Conservation (phyloP, 202 grass and related monocot species). For the Elaeis oleifera region DNA sequence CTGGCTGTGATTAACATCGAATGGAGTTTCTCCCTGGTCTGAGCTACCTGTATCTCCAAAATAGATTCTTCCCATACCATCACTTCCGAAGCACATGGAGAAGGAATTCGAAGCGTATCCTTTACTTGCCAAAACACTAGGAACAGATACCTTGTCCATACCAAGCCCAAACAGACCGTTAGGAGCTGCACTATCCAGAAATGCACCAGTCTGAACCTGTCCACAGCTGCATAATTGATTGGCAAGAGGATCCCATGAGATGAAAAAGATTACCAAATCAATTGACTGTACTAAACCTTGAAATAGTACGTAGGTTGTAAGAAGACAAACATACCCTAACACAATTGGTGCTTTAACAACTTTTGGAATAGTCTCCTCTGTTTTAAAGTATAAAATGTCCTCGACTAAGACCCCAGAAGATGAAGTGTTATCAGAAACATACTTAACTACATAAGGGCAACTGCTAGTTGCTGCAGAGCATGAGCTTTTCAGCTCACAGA, state of each 20-base stretch:
- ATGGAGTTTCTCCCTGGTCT: slow-evolving; percentile 25
- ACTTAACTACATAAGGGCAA: slow-evolving; percentile 60
- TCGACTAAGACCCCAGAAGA: slow-evolving; percentile 63
- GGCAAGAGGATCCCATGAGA: too few relatives aligned
- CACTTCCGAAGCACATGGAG: slow-evolving; percentile 34
- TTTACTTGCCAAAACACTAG: slow-evolving; percentile 22
- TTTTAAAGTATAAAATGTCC: slow-evolving; percentile 68
- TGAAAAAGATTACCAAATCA: too few relatives aligned
- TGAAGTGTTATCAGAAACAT: slow-evolving; percentile 78
- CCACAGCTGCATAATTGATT: slow-evolving; percentile 26
- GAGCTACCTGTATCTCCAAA: slow-evolving; percentile 38
- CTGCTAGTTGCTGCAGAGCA: slow-evolving; percentile 40
- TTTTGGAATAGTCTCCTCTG: slow-evolving; percentile 31
- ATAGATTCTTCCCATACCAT: slow-evolving; percentile 23
- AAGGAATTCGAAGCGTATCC: slow-evolving; percentile 21
- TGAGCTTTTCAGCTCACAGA: slow-evolving; percentile 30
- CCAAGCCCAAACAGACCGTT: slow-evolving; percentile 36
- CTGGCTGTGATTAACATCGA: background rate
- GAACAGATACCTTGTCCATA: slow-evolving; percentile 22
- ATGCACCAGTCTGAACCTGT: slow-evolving; percentile 23
- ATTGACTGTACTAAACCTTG: too few relatives aligned
- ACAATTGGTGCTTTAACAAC: slow-evolving; percentile 48
- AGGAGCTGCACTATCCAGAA: slow-evolving; percentile 11
- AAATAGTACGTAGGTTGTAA: too few relatives aligned
- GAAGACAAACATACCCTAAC: slow-evolving; percentile 46